phyloP scores from a whole-genome alignment of 495 filamentous ascomycete species.

The Penicillium bialowiezense region DNA sequence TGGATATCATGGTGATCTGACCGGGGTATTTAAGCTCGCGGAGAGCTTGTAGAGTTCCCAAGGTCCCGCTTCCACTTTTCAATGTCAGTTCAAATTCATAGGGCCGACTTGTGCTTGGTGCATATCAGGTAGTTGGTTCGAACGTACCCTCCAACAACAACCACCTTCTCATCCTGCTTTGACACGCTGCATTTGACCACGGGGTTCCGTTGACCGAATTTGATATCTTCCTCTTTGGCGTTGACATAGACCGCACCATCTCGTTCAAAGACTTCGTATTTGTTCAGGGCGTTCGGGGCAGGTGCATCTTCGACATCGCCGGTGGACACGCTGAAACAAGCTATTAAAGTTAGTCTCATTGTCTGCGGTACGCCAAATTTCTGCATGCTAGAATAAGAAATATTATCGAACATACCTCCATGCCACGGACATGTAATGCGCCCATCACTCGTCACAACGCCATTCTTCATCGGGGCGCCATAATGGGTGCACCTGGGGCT shows the following conservation, averaged over 20 bases:
- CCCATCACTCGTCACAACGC: constrained; percentile 78
- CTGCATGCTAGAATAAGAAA: too few species aligned
- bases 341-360: constrained; percentile 41
- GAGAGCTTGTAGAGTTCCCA: constrained; percentile 77
- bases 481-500: constrained; percentile 94
- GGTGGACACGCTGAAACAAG: constrained; percentile 86
- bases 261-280: constrained; percentile 76
- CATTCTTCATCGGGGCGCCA: constrained; percentile 80
- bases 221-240: constrained; percentile 76
- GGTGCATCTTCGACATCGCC: constrained; percentile 95
- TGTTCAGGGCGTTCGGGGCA: constrained; percentile 74
- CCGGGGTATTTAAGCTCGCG: constrained; percentile 80
- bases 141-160: constrained; percentile 79
- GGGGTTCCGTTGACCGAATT: constrained; percentile 65
- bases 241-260: constrained; percentile 82
- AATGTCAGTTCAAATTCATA: constrained; percentile 5
- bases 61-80: constrained; percentile 66
- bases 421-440: constrained; percentile 93
- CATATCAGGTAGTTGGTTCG: background rate
- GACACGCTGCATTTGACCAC: constrained; percentile 69
- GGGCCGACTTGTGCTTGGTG: too few species aligned
- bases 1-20: constrained; percentile 77
- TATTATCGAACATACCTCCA: constrained; percentile 66
- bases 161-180: constrained; percentile 60
- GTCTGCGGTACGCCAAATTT: too few species aligned